Conservation (phyloP, 1,284 basidiomycete genomes). For the Fistulinella cinereoalba region DNA sequence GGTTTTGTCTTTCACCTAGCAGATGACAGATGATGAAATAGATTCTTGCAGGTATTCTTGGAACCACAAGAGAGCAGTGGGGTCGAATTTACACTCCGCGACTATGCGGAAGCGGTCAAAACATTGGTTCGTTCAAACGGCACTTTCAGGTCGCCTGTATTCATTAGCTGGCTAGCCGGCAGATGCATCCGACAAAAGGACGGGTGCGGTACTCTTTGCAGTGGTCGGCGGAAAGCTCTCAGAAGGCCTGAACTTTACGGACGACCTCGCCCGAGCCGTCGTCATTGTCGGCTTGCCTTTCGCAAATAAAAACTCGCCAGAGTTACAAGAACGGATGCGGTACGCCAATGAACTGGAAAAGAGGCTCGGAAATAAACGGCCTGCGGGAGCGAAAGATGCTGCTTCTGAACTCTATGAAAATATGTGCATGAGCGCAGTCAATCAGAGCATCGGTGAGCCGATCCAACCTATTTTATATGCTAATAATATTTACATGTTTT, state of each 20-base stretch:
- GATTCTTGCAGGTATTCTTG: conserved; percentile 73
- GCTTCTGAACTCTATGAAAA: conserved; percentile 87
- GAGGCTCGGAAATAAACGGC: conserved; percentile 34
- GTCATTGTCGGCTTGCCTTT: conserved; percentile 92
- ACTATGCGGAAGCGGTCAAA: conserved; percentile 68
- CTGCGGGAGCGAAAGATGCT: conserved; percentile 60
- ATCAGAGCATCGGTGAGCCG: conserved; percentile 87
- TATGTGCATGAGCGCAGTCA: conserved; percentile 95
- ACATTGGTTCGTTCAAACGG: conserved; percentile 32
- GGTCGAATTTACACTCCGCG: conserved; percentile 76
- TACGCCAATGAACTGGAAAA: conserved; percentile 69
- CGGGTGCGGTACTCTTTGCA: conserved; percentile 81
- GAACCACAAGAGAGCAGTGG: conserved; percentile 80
- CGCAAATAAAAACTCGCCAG: conserved; percentile 86
- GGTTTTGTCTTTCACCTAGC: neutral
- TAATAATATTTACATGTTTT: conserved; percentile 2
- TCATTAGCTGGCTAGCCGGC: conserved; percentile 13
- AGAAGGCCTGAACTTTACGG: conserved; percentile 95
- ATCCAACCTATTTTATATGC: neutral
- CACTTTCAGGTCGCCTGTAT: neutral
- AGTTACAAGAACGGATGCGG: conserved; percentile 88
- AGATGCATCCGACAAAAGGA: conserved; percentile 36
- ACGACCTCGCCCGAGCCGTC: conserved; percentile 85
- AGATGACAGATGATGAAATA: neutral
- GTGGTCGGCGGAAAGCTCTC: conserved; percentile 97